Evolutionary conservation across 805 yeast genomes (phyloP).

Genomic region (Lipomyces sp.): DNA sequence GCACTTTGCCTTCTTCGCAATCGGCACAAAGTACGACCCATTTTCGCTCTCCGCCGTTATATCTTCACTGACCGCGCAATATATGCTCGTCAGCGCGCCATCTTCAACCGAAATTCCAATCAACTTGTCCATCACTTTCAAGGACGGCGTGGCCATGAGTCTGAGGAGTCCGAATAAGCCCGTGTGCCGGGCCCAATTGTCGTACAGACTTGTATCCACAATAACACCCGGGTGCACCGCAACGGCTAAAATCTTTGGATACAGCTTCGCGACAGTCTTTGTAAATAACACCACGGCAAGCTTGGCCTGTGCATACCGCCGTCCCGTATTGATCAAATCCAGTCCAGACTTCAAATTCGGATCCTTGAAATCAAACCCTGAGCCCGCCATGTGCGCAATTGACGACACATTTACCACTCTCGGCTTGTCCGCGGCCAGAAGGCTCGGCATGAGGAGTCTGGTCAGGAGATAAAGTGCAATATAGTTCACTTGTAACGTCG

Average conservation of each 20-base stretch:
- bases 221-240: constrained; percentile 29
- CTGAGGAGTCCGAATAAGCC: constrained; percentile 11
- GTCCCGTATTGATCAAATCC: constrained; percentile 8
- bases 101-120: constrained; percentile 15
- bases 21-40: constrained; percentile 19
- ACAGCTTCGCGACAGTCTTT: constrained; percentile 18
- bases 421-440: constrained; percentile 15
- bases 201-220: constrained; percentile 16
- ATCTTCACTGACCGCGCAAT: constrained; percentile 14
- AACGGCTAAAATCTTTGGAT: constrained; percentile 18
- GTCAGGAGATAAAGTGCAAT: constrained; percentile 72
- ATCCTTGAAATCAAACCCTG: constrained; percentile 15
- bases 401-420: constrained; percentile 25
- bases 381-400: constrained; percentile 8
- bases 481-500: constrained; percentile 76
- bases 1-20: constrained; percentile 11
- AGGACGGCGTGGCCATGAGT: neutral
- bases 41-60: constrained; percentile 15
- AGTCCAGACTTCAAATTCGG: constrained; percentile 11
- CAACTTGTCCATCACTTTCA: neutral
- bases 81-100: constrained; percentile 21
- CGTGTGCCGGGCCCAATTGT: neutral
- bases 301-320: constrained; percentile 25
- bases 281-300: constrained; percentile 23
- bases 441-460: constrained; percentile 35